Evolutionary conservation across 148 eudicot species (phyloP).

Genomic region (Selenicereus undatus): DNA sequence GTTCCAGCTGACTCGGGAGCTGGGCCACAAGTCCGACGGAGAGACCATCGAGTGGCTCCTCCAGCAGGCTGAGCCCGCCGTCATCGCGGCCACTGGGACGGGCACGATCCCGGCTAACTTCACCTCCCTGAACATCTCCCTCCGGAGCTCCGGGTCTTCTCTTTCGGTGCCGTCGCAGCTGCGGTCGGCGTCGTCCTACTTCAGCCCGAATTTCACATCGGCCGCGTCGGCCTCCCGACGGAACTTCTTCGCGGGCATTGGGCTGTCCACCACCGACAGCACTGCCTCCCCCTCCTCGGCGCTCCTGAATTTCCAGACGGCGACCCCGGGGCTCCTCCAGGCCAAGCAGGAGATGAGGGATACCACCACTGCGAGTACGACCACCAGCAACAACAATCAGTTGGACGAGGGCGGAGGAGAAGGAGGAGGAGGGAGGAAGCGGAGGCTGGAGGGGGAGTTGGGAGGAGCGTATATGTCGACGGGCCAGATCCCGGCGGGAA

Average conservation of each 20-base stretch:
- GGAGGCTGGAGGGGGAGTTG: constrained; percentile 29
- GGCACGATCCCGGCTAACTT: constrained; percentile 95
- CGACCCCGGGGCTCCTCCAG: constrained; percentile 29
- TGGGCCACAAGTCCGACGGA: constrained; percentile 93
- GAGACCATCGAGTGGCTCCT: constrained; percentile 98
- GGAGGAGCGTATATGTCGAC: constrained; percentile 24
- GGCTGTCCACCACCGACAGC: constrained; percentile 32
- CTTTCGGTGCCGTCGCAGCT: constrained; percentile 80
- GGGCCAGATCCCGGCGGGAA: constrained; percentile 39
- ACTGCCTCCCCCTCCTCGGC: constrained; percentile 32
- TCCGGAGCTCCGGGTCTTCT: constrained; percentile 84
- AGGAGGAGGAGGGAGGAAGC: constrained; percentile 40
- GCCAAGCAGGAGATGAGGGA: constrained; percentile 53
- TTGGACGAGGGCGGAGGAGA: constrained; percentile 36
- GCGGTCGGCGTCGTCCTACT: constrained; percentile 53
- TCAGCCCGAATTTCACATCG: constrained; percentile 54
- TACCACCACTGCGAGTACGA: background rate
- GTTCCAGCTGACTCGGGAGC: constrained; percentile 86
- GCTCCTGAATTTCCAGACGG: constrained; percentile 53
- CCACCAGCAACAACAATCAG: constrained; percentile 14
- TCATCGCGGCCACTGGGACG: constrained; percentile 94
- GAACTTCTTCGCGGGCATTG: constrained; percentile 52
- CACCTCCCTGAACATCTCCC: constrained; percentile 77
- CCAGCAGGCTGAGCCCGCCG: constrained; percentile 90
- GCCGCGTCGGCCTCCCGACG: constrained; percentile 44